Evolutionary conservation across 208 protist species (phyloP), one percentile per base, ranked within the genome.

Genomic region (Polymyxa betae): DNA sequence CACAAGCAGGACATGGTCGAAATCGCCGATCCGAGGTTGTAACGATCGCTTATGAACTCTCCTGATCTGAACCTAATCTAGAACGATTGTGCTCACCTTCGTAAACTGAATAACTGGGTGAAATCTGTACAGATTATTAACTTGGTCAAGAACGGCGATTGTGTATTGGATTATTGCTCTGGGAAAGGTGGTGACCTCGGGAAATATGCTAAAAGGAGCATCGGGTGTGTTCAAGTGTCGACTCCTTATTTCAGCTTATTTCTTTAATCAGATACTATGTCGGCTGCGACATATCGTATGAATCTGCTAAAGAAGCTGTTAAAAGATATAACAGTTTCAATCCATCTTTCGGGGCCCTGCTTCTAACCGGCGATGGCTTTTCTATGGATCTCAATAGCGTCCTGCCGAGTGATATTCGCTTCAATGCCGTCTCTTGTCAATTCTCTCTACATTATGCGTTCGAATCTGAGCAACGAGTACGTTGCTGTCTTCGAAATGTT

Each of bases 381-480:
- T 16, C 54, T 16, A 66, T 29, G 29, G 29, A 66, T 66, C 54
- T 66, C 54, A 29, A 66, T 29, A 29, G 29, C 29, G 54, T 66
- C 29, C 54, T 66, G 20, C 54, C 54, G 29, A 29, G 29, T 16
- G 54, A 16, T 32, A 66, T 66, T 29, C 54, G 29, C 20, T 66
- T 66, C 29, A 29, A 66, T 29, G 54, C 54, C 16, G 54, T 66
- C 20, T 66, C 54, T 29, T 66, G 54, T 29, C 54, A 66, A 29
- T 66, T 66, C 29, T 66, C 54, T 66, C 54, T 66, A 32, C 54
- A 66, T 66, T 66, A 66, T 66, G 16, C 54, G 54, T 66, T 66
- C 54, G 54, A 66, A 29, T 32, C 54, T 29, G 54, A 66, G 54
- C 20, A 16, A 66, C 54, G 54, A 29, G 54, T 29, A 16, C 54